Percentiles rank a stretch among this genome's conserved stretches.
phyloP scores from a whole-genome alignment of 2,329 filamentous ascomycete genomes.

The Davidsoniella australis region DNA sequence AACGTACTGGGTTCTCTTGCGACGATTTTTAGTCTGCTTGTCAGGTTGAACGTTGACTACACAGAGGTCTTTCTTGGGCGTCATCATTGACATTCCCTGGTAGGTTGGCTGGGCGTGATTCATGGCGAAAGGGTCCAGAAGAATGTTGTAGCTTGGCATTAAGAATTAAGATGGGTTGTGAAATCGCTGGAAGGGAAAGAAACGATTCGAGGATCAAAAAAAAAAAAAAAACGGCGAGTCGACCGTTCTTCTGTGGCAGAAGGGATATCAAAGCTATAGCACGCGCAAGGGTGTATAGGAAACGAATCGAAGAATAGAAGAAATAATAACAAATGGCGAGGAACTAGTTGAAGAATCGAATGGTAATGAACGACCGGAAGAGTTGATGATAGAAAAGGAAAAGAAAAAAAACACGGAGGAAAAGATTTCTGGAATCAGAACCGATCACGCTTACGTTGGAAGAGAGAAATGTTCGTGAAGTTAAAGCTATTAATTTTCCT shows the following conservation, averaged over 20 bases:
- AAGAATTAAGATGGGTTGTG: conserved; percentile 9
- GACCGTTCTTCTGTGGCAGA: background rate
- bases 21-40: conserved; percentile 13
- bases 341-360: background rate
- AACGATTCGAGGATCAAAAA: background rate
- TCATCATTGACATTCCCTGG: conserved; percentile 7
- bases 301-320: conserved; percentile 7
- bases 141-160: conserved; percentile 12
- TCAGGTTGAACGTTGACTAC: conserved; percentile 14
- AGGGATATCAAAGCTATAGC: background rate
- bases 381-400: background rate
- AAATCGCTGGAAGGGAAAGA: background rate
- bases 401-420: background rate
- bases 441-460: too few relatives aligned
- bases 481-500: background rate
- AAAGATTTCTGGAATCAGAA: background rate
- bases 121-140: conserved; percentile 4
- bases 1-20: conserved; percentile 14
- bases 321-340: conserved; percentile 5
- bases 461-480: background rate
- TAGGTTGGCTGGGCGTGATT: conserved; percentile 8
- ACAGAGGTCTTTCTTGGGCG: conserved; percentile 12
- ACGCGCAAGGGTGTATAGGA: background rate
- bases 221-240: conserved; percentile 1
- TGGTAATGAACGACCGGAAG: conserved; percentile 8